Evolutionary conservation across 78 protist species (phyloP).

Genomic region (Dictyostelium brefeldianum): DNA sequence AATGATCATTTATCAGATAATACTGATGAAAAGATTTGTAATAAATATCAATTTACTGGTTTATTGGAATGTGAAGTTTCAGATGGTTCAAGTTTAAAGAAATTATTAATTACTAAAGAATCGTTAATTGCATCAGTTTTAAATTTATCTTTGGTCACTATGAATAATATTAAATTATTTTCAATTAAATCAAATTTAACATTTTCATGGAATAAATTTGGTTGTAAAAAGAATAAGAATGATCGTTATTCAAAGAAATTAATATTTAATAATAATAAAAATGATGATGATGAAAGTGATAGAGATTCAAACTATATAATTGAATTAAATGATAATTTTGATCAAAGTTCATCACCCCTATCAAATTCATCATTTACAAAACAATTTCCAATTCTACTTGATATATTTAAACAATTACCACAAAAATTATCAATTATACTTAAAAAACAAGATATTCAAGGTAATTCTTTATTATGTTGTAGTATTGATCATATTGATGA

Average conservation of each 20-base stretch:
- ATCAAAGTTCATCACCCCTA: background rate
- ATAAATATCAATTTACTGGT: slow-evolving; percentile 25
- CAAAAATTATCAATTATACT: background rate
- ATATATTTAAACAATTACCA: slow-evolving; percentile 16
- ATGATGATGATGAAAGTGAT: background rate
- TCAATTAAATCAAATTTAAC: background rate
- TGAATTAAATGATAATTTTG: background rate
- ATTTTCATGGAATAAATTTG: background rate
- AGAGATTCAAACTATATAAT: background rate
- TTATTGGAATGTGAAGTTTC: slow-evolving; percentile 47
- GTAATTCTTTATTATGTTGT: background rate
- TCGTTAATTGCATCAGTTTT: background rate
- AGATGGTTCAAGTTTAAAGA: slow-evolving; percentile 42
- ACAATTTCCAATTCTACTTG: background rate
- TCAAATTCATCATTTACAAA: background rate
- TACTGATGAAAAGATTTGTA: background rate
- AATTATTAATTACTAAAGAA: slow-evolving; percentile 16
- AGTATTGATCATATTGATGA: background rate
- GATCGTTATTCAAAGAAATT: background rate
- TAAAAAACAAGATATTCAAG: slow-evolving; percentile 4
- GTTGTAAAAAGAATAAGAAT: background rate
- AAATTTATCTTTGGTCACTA: background rate
- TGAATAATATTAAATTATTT: background rate
- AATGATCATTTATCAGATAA: no score
- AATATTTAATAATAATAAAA: background rate